Percentiles rank a stretch among this genome's conserved stretches.
These are phyloP conservation scores for Sugiyamaella lignohabitans DNA, from an alignment of 805 yeast genomes.

Conservation along the genomic window DNA sequence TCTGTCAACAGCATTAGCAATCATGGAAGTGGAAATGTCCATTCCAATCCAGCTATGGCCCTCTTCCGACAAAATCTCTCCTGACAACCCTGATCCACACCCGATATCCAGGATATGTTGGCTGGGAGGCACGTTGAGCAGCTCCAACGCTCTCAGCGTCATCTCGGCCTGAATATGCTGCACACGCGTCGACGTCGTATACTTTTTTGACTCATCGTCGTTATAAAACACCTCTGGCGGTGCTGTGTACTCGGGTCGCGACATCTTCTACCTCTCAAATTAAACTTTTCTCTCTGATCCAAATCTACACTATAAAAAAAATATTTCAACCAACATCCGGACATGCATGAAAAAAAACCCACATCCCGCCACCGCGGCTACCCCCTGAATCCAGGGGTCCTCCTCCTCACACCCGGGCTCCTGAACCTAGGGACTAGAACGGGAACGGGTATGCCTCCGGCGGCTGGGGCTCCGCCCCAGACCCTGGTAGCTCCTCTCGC, in stretches of 20 bases:
- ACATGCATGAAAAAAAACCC: background rate
- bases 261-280: constrained; percentile 59
- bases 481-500: no score
- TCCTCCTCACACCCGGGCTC: no score
- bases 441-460: no score
- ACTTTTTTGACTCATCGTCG: constrained; percentile 82
- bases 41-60: constrained; percentile 93
- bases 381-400: background rate
- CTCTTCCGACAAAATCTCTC: constrained; percentile 89
- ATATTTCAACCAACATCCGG: background rate
- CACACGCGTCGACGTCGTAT: constrained; percentile 90
- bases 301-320: no score
- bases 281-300: background rate
- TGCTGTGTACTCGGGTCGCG: constrained; percentile 93
- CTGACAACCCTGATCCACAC: constrained; percentile 94
- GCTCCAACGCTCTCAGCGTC: constrained; percentile 89
- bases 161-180: constrained; percentile 97
- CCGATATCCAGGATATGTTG: constrained; percentile 83
- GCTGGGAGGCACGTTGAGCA: constrained; percentile 63
- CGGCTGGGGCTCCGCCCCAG: no score
- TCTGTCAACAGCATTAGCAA: constrained; percentile 87
- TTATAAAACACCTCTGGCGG: constrained; percentile 95
- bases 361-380: background rate
- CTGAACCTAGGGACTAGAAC: no score
- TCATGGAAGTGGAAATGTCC: constrained; percentile 95